These are phyloP conservation scores for Niveomyces coronatus DNA, from an alignment of 2,329 filamentous ascomycete genomes.

Conservation along the genomic window DNA sequence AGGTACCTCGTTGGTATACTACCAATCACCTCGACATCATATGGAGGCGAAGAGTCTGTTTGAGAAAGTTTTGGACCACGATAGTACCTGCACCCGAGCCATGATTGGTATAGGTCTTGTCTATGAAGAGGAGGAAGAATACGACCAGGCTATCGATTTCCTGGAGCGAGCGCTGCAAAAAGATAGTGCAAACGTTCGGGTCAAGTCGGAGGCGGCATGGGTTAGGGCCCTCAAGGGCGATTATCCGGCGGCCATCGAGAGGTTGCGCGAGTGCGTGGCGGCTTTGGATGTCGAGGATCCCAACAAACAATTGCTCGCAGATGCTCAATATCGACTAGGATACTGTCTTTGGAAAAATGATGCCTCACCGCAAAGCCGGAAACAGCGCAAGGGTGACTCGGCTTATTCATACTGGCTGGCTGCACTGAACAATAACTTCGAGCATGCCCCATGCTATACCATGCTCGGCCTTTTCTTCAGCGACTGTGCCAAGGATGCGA, in stretches of 20 bases:
- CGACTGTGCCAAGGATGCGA: slow-evolving; percentile 82
- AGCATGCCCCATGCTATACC: slow-evolving; percentile 83
- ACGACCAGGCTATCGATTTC: slow-evolving; percentile 69
- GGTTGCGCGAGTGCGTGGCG: slow-evolving; percentile 60
- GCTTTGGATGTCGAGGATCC: slow-evolving; percentile 52
- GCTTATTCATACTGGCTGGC: slow-evolving; percentile 77
- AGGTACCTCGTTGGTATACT: slow-evolving; percentile 79
- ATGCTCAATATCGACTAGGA: slow-evolving; percentile 79
- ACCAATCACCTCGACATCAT: slow-evolving; percentile 84
- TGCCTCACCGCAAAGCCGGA: slow-evolving; percentile 61
- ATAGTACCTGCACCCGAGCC: slow-evolving; percentile 66
- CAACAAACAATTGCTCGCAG: slow-evolving; percentile 62
- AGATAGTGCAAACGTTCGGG: slow-evolving; percentile 63
- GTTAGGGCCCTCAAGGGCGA: slow-evolving; percentile 77
- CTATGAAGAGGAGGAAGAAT: slow-evolving; percentile 88
- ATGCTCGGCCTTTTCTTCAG: slow-evolving; percentile 83
- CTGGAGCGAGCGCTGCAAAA: slow-evolving; percentile 64
- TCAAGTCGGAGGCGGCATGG: slow-evolving; percentile 85
- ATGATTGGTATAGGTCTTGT: slow-evolving; percentile 87
- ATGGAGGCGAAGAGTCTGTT: slow-evolving; percentile 81
- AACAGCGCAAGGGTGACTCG: slow-evolving; percentile 56
- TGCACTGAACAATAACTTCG: slow-evolving; percentile 77
- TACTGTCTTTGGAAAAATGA: slow-evolving; percentile 81
- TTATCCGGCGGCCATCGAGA: slow-evolving; percentile 53
- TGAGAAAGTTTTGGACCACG: slow-evolving; percentile 65